Evolutionary conservation across 2,329 filamentous ascomycete genomes (phyloP).

Genomic region (Trichoderma citrinoviride): DNA sequence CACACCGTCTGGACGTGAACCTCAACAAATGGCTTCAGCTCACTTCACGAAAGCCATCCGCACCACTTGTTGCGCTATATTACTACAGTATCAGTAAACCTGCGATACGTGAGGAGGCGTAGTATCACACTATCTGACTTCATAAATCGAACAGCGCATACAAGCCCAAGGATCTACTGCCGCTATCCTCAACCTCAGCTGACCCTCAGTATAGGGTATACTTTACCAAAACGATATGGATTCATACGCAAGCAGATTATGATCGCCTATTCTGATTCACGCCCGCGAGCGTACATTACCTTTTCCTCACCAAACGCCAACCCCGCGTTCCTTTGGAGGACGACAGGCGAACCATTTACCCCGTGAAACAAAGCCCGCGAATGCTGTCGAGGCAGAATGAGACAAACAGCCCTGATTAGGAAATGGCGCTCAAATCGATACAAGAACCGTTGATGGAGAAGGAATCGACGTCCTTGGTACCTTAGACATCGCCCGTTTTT

Average conservation of each 20-base stretch:
- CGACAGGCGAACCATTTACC: neutral
- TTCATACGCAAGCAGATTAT: neutral
- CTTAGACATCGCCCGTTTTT: neutral
- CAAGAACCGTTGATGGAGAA: neutral
- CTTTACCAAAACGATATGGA: too few relatives aligned
- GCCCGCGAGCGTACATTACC: neutral
- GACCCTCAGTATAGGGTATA: too few relatives aligned
- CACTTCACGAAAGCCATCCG: neutral
- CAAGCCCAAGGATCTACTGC: too few relatives aligned
- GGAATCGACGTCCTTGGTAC: neutral
- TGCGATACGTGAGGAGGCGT: too few relatives aligned
- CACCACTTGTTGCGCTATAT: neutral
- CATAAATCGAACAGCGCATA: too few relatives aligned
- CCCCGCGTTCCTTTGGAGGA: neutral
- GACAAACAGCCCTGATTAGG: neutral
- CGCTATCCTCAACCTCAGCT: too few relatives aligned
- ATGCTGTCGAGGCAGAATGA: neutral
- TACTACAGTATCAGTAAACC: too few relatives aligned
- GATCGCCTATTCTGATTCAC: neutral
- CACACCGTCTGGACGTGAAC: neutral
- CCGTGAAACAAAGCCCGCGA: neutral
- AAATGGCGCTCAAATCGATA: neutral
- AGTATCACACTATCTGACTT: too few relatives aligned
- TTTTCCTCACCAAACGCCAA: neutral
- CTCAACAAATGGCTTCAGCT: neutral